These are phyloP conservation scores for Backusella parvicylindrica DNA, from an alignment of 192 early-diverging fungal genomes.

Conservation along the genomic window DNA sequence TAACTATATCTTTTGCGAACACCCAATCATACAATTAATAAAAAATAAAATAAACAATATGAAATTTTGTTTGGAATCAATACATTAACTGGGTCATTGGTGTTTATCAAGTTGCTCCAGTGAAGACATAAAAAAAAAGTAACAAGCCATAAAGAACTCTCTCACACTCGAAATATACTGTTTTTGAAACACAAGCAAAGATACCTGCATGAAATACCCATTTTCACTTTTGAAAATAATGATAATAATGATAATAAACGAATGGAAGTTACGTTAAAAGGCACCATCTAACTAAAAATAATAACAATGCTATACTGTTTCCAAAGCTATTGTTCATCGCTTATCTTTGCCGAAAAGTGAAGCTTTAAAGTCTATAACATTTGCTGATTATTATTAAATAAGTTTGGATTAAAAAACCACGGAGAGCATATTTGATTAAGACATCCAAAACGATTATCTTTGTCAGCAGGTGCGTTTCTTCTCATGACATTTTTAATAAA, in stretches of 20 bases:
- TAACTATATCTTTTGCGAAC: neutral
- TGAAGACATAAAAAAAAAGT: neutral
- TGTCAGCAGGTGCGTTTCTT: neutral
- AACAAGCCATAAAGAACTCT: neutral
- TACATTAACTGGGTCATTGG: neutral
- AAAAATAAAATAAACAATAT: neutral
- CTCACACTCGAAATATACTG: neutral
- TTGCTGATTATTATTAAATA: neutral
- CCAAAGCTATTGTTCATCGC: neutral
- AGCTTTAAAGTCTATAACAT: neutral
- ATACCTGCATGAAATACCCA: neutral
- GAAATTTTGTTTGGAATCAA: neutral
- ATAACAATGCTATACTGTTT: neutral
- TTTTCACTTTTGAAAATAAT: neutral
- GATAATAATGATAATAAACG: neutral
- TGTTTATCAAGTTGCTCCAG: neutral
- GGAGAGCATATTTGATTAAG: neutral
- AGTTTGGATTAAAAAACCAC: neutral
- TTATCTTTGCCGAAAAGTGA: neutral
- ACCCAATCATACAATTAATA: neutral
- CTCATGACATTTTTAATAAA: neutral
- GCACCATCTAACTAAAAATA: neutral
- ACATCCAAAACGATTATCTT: neutral
- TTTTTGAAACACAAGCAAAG: neutral
- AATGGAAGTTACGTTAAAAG: neutral